Evolutionary conservation across 2,329 filamentous ascomycete genomes (phyloP), one percentile per base, ranked within the genome.

Genomic region (Botrytis elliptica): DNA sequence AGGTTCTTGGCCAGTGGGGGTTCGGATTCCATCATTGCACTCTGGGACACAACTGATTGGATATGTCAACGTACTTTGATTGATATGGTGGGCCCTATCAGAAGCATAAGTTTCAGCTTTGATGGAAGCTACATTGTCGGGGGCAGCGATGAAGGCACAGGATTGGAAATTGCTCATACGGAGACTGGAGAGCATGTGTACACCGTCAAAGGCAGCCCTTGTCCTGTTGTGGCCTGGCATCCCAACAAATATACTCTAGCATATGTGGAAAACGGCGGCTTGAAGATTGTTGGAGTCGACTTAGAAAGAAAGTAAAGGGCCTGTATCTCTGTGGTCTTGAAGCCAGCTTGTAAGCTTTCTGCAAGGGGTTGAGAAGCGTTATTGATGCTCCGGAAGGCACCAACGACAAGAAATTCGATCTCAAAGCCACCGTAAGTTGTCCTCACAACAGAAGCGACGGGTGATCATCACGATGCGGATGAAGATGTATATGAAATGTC

Each of bases 31-130:
- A 87, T 93, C 69, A 91, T 95, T 77, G 87, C 91, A 8, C 84
- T 95, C 4, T 95, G 92, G 91, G 92, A 95, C 79, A 94, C 92
- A 5, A 86, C 87, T 59, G 90, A 93, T 77, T 94, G 92, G 91
- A 89, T 93, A 73, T 94, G 92, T 79, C 88, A 91, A 79, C 87
- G 90, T 75, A 93, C 92, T 1, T 85, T 94, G 60, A 89, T 89
- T 52, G 86, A 88, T 77, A 91, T 93, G 84, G 86, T 87, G 16
- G 91, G 91, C 1, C 89, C 92, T 4, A 90, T 95, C 42, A 87
- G 89, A 79, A 92, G 88, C 80, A 85, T 95, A 73, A 79, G 91
- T 79, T 95, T 95, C 80, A 92, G 89, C 25, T 95, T 92, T 82
- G 92, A 95, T 78, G 92, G 93, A 1, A 90, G 88, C 79, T 95